Evolutionary conservation across 2,329 filamentous ascomycete genomes (phyloP).

Genomic region (Xylariaceae sp.): DNA sequence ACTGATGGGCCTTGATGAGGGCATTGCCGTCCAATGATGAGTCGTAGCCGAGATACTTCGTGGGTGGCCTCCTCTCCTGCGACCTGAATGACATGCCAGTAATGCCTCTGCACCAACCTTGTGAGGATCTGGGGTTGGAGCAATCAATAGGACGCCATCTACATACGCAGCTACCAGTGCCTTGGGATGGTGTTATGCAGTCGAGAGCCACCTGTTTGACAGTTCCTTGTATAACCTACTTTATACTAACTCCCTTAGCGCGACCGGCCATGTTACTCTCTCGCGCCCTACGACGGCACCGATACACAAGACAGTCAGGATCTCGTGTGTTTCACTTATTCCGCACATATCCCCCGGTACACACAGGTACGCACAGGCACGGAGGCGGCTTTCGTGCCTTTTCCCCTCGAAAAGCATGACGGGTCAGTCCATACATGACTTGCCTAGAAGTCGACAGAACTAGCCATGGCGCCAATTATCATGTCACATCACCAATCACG

Average conservation of each 20-base stretch:
- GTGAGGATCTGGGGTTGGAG: slow-evolving; percentile 19
- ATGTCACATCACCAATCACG: slow-evolving; percentile 13
- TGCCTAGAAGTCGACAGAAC: slow-evolving; percentile 1
- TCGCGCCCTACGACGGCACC: neutral
- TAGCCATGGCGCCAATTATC: slow-evolving; percentile 6
- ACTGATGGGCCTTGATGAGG: slow-evolving; percentile 8
- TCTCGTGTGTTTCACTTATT: neutral
- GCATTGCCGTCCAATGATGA: slow-evolving; percentile 12
- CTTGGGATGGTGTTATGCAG: slow-evolving; percentile 16
- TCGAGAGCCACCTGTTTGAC: neutral
- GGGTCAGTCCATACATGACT: neutral
- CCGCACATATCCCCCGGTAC: neutral
- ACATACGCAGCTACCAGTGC: slow-evolving; percentile 17
- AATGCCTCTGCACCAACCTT: slow-evolving; percentile 16
- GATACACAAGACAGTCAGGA: neutral
- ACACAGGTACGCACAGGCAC: neutral
- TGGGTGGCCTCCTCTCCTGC: slow-evolving; percentile 13
- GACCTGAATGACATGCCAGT: slow-evolving; percentile 14
- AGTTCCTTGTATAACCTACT: slow-evolving; percentile 1
- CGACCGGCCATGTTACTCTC: neutral
- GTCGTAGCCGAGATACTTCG: slow-evolving; percentile 2
- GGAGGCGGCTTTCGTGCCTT: neutral
- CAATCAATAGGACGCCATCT: slow-evolving; percentile 18
- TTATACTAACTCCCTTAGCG: neutral
- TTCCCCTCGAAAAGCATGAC: slow-evolving; percentile 1